A percentile compares a stretch with the other conserved stretches of the same genome.
Evolutionary conservation across 345 rosid genomes (phyloP).

Genomic region (Iberis pinnata): DNA sequence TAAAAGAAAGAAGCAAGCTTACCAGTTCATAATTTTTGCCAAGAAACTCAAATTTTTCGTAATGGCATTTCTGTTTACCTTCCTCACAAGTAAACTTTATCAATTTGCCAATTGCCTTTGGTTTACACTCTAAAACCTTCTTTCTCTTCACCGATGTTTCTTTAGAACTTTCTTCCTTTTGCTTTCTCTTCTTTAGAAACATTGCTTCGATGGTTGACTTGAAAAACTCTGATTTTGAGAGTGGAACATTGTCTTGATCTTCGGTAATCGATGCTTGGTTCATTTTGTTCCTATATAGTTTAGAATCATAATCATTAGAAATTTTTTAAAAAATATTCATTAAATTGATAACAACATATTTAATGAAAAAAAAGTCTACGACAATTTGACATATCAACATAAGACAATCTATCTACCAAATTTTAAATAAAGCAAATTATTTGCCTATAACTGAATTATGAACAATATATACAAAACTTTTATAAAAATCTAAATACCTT

Average conservation of each 20-base stretch:
- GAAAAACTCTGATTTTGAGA: conserved; percentile 1
- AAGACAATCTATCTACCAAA: too few relatives aligned
- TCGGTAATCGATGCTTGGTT: not conserved
- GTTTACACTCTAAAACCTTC: not conserved
- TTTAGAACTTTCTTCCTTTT: not conserved
- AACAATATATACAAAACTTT: too few relatives aligned
- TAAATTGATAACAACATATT: too few relatives aligned
- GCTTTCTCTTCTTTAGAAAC: not conserved
- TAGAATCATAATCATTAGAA: too few relatives aligned
- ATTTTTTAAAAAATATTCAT: too few relatives aligned
- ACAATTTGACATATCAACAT: too few relatives aligned
- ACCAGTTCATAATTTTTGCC: conserved; percentile 5
- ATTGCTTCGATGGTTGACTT: not conserved
- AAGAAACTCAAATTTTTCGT: not conserved
- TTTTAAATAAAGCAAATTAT: too few relatives aligned
- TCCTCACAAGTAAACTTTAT: not conserved
- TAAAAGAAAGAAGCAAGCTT: not conserved
- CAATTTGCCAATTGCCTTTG: not conserved
- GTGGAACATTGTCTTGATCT: too few relatives aligned
- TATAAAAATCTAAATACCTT: too few relatives aligned
- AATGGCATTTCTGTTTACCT: not conserved
- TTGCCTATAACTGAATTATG: too few relatives aligned
- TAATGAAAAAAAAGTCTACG: too few relatives aligned
- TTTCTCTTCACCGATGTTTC: not conserved
- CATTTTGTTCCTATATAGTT: too few relatives aligned